A percentile compares a stretch with the other conserved stretches of the same genome.
phyloP scores from a whole-genome alignment of 441 rosid species.

The Brassica balearica region DNA sequence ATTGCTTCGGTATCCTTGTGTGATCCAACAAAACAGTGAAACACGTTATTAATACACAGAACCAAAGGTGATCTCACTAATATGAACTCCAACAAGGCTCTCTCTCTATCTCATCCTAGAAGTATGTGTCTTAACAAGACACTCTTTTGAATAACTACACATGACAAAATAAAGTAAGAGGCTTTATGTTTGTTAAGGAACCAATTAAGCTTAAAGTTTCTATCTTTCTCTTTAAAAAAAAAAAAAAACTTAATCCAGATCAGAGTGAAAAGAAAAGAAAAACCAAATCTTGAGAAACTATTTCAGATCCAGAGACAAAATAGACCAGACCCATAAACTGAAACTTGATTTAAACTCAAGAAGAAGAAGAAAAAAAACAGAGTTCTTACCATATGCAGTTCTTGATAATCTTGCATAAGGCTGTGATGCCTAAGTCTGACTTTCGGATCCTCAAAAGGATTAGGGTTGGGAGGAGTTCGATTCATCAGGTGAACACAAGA shows the following conservation, averaged over 20 bases:
- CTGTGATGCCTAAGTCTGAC: slow-evolving; percentile 38
- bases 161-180: not conserved
- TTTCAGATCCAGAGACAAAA: slow-evolving; percentile 36
- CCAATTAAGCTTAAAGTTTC: slow-evolving; percentile 12
- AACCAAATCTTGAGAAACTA: slow-evolving; percentile 13
- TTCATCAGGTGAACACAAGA: slow-evolving; percentile 34
- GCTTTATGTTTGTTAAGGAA: slow-evolving; percentile 29
- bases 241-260: slow-evolving; percentile 23
- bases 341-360: slow-evolving; percentile 25
- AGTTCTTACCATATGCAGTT: slow-evolving; percentile 34
- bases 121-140: not conserved
- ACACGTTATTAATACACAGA: slow-evolving; percentile 16
- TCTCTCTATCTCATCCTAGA: not conserved
- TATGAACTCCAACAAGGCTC: not conserved
- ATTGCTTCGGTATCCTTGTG: slow-evolving; percentile 37
- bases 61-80: not conserved
- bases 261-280: slow-evolving; percentile 11
- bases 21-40: not conserved
- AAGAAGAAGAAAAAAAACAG: not conserved
- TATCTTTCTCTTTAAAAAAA: slow-evolving; percentile 14
- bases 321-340: slow-evolving; percentile 19
- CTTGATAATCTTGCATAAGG: slow-evolving; percentile 44
- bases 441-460: slow-evolving; percentile 32
- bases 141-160: slow-evolving; percentile 11
- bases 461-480: slow-evolving; percentile 8